phyloP scores from a whole-genome alignment of 2,329 filamentous ascomycete species.

The Aspergillus melleus region DNA sequence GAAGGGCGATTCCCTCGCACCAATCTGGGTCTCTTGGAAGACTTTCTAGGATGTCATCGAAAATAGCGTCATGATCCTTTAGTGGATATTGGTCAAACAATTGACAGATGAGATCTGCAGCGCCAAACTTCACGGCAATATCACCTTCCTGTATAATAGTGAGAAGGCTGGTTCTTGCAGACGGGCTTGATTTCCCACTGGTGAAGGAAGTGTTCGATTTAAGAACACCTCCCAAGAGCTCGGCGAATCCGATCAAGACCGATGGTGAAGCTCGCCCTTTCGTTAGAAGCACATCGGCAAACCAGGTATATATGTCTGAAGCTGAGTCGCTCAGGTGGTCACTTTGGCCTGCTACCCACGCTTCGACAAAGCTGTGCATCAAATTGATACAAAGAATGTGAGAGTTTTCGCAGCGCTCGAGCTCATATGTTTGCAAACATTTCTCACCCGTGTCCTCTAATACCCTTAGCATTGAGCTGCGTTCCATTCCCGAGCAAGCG shows the following conservation, averaged over 20 bases:
- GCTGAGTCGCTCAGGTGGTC: constrained; percentile 65
- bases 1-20: constrained; percentile 80
- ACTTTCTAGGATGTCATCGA: constrained; percentile 76
- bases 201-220: constrained; percentile 68
- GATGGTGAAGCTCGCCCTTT: constrained; percentile 69
- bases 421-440: constrained; percentile 56
- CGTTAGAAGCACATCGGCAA: constrained; percentile 66
- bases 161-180: constrained; percentile 71
- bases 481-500: constrained; percentile 28
- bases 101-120: constrained; percentile 67
- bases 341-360: constrained; percentile 61
- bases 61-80: constrained; percentile 77
- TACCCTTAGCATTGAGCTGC: constrained; percentile 43
- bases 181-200: constrained; percentile 58
- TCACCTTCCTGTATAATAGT: constrained; percentile 66
- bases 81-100: constrained; percentile 84
- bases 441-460: constrained; percentile 50
- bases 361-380: constrained; percentile 61
- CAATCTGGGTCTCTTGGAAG: constrained; percentile 73
- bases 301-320: constrained; percentile 76
- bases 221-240: constrained; percentile 70
- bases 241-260: constrained; percentile 66
- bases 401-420: constrained; percentile 73
- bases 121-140: constrained; percentile 72
- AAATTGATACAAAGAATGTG: constrained; percentile 67